Evolutionary conservation across 352 stramenopile genomes (phyloP).

Genomic region (Globisporangium apiculatum): DNA sequence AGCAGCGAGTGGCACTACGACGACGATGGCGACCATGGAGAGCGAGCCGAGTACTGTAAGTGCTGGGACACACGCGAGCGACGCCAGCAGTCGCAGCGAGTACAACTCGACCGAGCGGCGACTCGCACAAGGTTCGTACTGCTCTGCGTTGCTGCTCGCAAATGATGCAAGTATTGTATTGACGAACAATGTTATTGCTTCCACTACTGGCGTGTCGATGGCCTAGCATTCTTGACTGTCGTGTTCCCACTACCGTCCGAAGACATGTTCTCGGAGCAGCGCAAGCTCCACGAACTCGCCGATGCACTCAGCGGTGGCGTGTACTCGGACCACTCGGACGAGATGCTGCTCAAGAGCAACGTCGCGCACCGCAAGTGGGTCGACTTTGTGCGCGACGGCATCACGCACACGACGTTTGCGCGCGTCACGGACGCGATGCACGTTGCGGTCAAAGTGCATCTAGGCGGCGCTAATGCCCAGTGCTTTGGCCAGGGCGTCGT

Average conservation of each 20-base stretch:
- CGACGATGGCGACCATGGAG: no score
- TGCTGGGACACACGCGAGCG: constrained; percentile 7
- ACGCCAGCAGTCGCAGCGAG: neutral
- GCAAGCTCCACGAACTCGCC: constrained; percentile 72
- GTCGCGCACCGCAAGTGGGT: constrained; percentile 38
- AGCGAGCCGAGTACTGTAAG: no score
- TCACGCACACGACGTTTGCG: constrained; percentile 51
- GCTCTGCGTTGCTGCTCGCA: neutral
- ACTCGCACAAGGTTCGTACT: constrained; percentile 2
- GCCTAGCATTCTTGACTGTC: constrained; percentile 39
- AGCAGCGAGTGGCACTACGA: no score
- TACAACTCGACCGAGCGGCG: constrained; percentile 2
- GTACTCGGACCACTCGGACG: constrained; percentile 27
- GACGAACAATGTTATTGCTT: neutral
- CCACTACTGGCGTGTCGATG: neutral
- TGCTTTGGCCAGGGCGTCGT: constrained; percentile 66
- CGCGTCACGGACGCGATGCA: constrained; percentile 55
- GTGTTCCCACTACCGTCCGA: constrained; percentile 78
- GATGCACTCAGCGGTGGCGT: constrained; percentile 58
- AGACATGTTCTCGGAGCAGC: constrained; percentile 79
- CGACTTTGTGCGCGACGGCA: constrained; percentile 39
- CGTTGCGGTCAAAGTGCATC: constrained; percentile 63
- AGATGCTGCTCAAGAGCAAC: constrained; percentile 33
- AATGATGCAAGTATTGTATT: neutral
- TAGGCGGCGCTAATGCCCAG: constrained; percentile 25